Base-by-base conservation (phyloP, 2,329 filamentous ascomycete genomes). In the Thielaviopsis punctulata region DNA sequence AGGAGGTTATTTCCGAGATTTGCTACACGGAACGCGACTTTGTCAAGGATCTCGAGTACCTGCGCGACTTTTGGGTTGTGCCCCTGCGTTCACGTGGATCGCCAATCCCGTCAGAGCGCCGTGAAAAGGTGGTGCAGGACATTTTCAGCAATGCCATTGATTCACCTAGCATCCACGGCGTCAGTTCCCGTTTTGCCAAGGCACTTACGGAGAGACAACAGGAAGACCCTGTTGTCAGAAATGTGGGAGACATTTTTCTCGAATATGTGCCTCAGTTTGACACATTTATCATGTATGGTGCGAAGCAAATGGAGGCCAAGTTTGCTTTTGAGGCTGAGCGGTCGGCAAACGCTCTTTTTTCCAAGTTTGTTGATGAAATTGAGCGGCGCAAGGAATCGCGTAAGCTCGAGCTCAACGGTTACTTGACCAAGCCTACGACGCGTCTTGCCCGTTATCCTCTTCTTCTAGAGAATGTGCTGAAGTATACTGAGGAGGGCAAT, bases 1-100 rank as follows among this genome's bases (percentile, higher is more conserved):
- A 98, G 64, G 92, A 98, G 63, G 86, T 98, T 59, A 95, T 98
- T 55, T 95, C 90, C 5, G 92, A 98, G 65, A 82, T 96, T 56
- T 95, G 93, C 80, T 98, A 98, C 68, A 98, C 92, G 0, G 92
- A 98, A 65, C 80, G 92, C 59, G 92, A 98, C 68, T 98, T 98
- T 61, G 92, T 98, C 63, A 98, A 98, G 70, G 92, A 98, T 66
- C 72, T 98, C 60, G 92, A 98, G 66, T 98, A 98, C 63, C 73
- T 98, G 25, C 80, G 92, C 56, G 92, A 98, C 69, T 98, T 96
- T 72, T 98, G 92, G 92, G 95, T 98, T 69, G 77, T 92, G 59
- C 92, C 92, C 9, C 69, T 98, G 53, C 80, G 88, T 48, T 85
- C 83, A 24, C 81, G 83, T 56, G 75, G 76, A 15, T 95, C 90